Conservation (phyloP, 164 flowering plant genomes). For the Houttuynia cordata region DNA sequence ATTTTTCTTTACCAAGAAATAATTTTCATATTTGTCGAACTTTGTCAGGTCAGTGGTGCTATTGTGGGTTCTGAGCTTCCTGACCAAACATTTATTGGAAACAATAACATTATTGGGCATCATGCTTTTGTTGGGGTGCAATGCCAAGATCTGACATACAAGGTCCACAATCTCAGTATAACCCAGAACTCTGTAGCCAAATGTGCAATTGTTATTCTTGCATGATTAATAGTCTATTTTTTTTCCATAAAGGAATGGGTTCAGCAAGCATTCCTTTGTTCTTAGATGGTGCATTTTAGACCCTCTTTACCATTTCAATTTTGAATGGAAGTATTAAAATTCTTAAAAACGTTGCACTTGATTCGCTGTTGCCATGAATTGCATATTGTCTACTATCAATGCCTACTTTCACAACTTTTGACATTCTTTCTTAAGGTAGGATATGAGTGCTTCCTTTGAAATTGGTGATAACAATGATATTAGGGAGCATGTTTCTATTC, state of each 20-base stretch:
- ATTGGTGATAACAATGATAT: conserved; percentile 90
- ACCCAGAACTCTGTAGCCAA: neutral
- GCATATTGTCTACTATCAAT: neutral
- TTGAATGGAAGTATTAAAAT: too few relatives aligned
- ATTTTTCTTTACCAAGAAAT: neutral
- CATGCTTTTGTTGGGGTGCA: conserved; percentile 84
- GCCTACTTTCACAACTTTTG: neutral
- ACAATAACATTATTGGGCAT: conserved; percentile 68
- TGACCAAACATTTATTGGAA: conserved; percentile 64
- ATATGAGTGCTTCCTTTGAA: conserved; percentile 69
- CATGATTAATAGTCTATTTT: neutral
- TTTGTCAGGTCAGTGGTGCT: conserved; percentile 69
- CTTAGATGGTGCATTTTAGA: too few relatives aligned
- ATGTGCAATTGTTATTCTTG: neutral
- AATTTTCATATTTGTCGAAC: conserved; percentile 1
- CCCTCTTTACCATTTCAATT: too few relatives aligned
- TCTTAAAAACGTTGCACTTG: neutral
- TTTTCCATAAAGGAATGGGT: neutral
- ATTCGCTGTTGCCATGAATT: neutral
- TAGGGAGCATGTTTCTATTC: conserved; percentile 78
- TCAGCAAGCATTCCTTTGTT: neutral
- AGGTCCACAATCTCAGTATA: conserved; percentile 21
- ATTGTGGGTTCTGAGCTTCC: conserved; percentile 90
- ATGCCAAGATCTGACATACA: conserved; percentile 92
- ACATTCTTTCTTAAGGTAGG: conserved; percentile 38